Conservation (phyloP, 495 filamentous ascomycete genomes). For the Chaetomium fimeti region DNA sequence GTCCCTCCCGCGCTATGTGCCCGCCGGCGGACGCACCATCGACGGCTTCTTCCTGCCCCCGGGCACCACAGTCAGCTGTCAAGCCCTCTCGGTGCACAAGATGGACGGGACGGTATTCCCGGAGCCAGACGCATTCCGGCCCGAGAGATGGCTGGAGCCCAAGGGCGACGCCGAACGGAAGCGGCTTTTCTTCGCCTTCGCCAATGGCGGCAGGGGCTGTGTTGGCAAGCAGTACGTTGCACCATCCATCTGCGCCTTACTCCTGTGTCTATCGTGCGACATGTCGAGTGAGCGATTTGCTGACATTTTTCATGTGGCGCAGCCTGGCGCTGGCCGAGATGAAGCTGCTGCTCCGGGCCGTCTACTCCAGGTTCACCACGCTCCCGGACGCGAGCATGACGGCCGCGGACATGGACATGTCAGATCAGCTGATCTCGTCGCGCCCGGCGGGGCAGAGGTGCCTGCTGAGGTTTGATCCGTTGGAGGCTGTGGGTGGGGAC, state of each 20-base stretch:
- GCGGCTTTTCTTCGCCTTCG: slow-evolving; percentile 52
- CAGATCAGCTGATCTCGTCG: slow-evolving; percentile 61
- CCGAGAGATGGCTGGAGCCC: slow-evolving; percentile 62
- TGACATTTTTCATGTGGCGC: slow-evolving; percentile 17
- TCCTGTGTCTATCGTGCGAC: not conserved
- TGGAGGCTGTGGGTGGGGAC: slow-evolving; percentile 1
- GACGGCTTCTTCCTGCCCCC: slow-evolving; percentile 49
- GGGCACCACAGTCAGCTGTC: slow-evolving; percentile 53
- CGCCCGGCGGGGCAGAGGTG: slow-evolving; percentile 57
- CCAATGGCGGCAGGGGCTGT: slow-evolving; percentile 56
- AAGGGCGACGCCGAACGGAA: slow-evolving; percentile 50
- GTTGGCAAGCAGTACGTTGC: slow-evolving; percentile 55
- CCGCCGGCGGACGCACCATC: slow-evolving; percentile 49
- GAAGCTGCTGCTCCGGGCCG: slow-evolving; percentile 57
- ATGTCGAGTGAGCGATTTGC: slow-evolving; percentile 12
- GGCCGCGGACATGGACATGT: slow-evolving; percentile 53
- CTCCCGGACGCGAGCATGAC: slow-evolving; percentile 53
- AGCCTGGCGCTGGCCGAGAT: slow-evolving; percentile 67
- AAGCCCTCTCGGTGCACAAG: slow-evolving; percentile 55
- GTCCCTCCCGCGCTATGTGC: slow-evolving; percentile 62
- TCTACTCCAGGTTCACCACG: slow-evolving; percentile 59
- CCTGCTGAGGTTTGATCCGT: slow-evolving; percentile 42
- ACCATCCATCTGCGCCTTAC: not conserved
- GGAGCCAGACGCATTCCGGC: slow-evolving; percentile 54
- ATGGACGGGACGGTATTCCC: slow-evolving; percentile 56